Evolutionary conservation across 2,329 filamentous ascomycete genomes (phyloP).

Genomic region (Shiraia bambusicola): DNA sequence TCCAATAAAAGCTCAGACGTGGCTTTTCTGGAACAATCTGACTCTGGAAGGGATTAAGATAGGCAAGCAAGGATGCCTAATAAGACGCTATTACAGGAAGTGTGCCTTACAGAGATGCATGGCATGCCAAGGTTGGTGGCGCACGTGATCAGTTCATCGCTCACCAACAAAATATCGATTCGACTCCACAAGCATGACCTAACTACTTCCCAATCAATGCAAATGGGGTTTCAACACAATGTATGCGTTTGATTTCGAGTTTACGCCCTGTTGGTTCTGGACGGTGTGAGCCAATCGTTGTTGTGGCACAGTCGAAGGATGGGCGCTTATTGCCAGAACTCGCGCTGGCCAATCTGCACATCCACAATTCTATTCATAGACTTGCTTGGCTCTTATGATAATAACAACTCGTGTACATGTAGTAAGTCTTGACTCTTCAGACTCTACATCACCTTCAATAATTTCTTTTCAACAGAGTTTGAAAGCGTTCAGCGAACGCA

Average conservation of each 20-base stretch:
- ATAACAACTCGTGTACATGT: background rate
- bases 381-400: conserved; percentile 7
- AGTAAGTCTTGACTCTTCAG: background rate
- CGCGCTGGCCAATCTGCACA: conserved; percentile 12
- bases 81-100: no score
- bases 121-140: background rate
- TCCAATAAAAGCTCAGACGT: background rate
- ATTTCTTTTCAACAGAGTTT: conserved; percentile 7
- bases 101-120: background rate
- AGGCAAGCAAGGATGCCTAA: no score
- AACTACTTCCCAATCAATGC: background rate
- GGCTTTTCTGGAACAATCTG: no score
- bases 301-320: conserved; percentile 17
- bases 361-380: conserved; percentile 18
- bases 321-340: conserved; percentile 24
- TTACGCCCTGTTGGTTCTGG: conserved; percentile 7
- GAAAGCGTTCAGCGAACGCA: conserved; percentile 1
- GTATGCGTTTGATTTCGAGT: conserved; percentile 14
- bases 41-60: no score
- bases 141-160: conserved; percentile 3
- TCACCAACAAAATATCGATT: background rate
- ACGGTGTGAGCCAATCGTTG: conserved; percentile 17
- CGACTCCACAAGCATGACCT: conserved; percentile 4
- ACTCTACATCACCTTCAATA: conserved; percentile 6
- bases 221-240: conserved; percentile 17